phyloP scores from a whole-genome alignment of 768 basidiomycete species.

The Kwoniella heveanensis region DNA sequence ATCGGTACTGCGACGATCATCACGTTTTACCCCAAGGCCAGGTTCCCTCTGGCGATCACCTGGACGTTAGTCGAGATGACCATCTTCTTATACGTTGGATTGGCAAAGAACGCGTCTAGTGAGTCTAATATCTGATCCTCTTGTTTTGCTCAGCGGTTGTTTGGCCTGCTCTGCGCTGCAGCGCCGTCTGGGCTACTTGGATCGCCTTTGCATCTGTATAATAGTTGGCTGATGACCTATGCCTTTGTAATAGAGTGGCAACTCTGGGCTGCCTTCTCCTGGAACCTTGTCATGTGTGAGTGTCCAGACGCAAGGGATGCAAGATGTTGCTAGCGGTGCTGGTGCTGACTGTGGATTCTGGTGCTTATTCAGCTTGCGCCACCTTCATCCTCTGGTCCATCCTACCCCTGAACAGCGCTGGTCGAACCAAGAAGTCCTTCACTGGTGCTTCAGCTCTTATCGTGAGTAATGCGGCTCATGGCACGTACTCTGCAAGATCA shows the following conservation, averaged over 20 bases:
- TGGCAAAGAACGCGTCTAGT: conserved; percentile 20
- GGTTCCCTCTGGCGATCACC: conserved; percentile 24
- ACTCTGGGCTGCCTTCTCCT: conserved; percentile 22
- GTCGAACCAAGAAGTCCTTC: conserved; percentile 40
- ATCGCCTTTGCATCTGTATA: too few relatives aligned
- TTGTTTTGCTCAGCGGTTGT: too few relatives aligned
- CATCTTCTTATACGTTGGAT: conserved; percentile 31
- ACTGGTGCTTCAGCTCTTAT: conserved; percentile 22
- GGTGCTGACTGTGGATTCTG: too few relatives aligned
- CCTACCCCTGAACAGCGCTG: conserved; percentile 33
- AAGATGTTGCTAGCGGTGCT: too few relatives aligned
- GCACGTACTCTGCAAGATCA: too few relatives aligned
- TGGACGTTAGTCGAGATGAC: conserved; percentile 18
- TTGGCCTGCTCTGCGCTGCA: too few relatives aligned
- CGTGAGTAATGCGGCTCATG: conserved; percentile 13
- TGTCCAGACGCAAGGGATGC: too few relatives aligned
- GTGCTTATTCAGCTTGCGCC: conserved; percentile 9
- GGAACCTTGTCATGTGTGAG: conserved; percentile 12
- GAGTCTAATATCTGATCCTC: too few relatives aligned
- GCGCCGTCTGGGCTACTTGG: too few relatives aligned
- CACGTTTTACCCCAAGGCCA: conserved; percentile 8
- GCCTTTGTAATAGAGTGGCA: conserved; percentile 13
- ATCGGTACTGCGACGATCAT: conserved; percentile 19
- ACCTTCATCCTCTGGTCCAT: conserved; percentile 37
- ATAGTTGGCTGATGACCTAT: neutral